Evolutionary conservation across 2,329 filamentous ascomycete genomes (phyloP), one percentile per base, ranked within the genome.

Genomic region (Rutstroemia sp.): DNA sequence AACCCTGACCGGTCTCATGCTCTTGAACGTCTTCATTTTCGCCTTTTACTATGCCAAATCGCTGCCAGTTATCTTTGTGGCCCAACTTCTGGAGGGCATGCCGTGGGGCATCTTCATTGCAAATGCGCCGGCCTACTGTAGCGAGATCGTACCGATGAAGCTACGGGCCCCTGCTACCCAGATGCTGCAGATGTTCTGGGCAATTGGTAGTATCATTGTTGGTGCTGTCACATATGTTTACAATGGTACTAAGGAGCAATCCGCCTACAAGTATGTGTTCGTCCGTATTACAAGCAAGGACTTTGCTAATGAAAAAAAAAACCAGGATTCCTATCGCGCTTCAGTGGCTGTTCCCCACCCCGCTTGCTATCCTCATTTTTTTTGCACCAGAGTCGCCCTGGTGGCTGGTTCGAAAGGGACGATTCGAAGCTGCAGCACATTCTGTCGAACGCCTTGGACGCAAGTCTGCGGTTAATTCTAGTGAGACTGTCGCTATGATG

Each of bases 41-140:
- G 44, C 70, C 45, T 74, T 75, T 60, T 79, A 72, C 62, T 79
- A 76, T 56, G 76, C 67, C 62, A 66, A 75, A 56, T 47, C 44
- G 25, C 50, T 55, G 46, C 65, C 65, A 1, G 68, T 79, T 59
- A 70, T 79, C 56, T 77, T 83, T 63, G 74, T 74, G 5, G 72
- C 76, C 38, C 81, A 85, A 71, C 70, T 82, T 54, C 74, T 85
- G 47, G 80, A 83, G 67, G 82, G 82, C 58, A 65, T 86, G 3
- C 82, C 82, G 2, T 86, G 82, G 82, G 82, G 82, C 25, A 78
- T 86, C 64, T 86, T 86, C 69, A 82, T 84, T 62, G 81, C 82
- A 66, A 84, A 84, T 66, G 77, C 82, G 4, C 82, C 82, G 0
- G 82, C 82, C 5, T 86, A 85, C 72, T 81, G 77, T 69, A 72